A percentile compares a stretch with the other conserved stretches of the same genome.
Evolutionary conservation across 176 grass and related monocot species (phyloP).

Genomic region (Avena sativa): DNA sequence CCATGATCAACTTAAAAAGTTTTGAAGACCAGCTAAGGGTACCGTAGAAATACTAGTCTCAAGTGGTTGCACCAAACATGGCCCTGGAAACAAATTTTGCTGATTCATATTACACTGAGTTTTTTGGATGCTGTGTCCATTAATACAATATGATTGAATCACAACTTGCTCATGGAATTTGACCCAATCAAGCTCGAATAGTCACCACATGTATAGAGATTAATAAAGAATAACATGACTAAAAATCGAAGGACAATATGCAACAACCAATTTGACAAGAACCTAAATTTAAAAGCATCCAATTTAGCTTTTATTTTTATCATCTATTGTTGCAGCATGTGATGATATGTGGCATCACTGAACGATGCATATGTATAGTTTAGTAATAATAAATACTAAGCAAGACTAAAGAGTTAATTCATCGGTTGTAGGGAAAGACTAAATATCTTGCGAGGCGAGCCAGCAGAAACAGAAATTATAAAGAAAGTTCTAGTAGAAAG

Average conservation of each 20-base stretch:
- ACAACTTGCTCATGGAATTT: neutral
- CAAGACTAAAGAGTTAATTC: neutral
- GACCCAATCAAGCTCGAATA: neutral
- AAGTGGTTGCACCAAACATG: neutral
- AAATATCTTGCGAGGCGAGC: no score
- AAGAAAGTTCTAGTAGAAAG: no score
- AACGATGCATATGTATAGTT: neutral
- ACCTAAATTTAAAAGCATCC: neutral
- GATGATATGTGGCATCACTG: no score
- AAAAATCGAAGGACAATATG: neutral
- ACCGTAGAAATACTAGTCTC: neutral
- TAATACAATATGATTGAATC: neutral
- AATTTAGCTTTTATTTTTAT: neutral
- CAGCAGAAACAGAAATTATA: no score
- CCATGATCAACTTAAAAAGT: neutral
- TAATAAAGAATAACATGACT: neutral
- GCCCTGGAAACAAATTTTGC: neutral
- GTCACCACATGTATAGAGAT: neutral
- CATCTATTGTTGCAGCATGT: neutral
- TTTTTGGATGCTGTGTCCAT: neutral
- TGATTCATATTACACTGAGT: neutral
- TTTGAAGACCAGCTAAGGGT: neutral
- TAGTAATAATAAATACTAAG: neutral
- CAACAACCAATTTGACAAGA: neutral
- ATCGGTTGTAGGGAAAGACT: no score